Evolutionary conservation across 176 grass and related monocot species (phyloP).

Genomic region (Puccinellia tenuiflora): DNA sequence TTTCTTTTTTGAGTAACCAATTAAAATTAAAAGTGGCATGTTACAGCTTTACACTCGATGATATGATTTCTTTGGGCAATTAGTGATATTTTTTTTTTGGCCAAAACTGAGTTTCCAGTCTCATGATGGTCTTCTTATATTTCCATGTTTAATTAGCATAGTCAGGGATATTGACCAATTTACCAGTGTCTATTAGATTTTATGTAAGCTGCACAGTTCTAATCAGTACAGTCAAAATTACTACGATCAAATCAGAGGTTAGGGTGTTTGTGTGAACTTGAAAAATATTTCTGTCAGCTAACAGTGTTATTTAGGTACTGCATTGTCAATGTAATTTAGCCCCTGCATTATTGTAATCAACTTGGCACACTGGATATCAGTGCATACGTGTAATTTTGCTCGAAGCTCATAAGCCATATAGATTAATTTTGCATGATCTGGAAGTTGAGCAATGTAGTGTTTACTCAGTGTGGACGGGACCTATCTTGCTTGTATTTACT

Average conservation of each 20-base stretch:
- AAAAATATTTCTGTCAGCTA: background rate
- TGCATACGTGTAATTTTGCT: background rate
- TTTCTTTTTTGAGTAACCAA: background rate
- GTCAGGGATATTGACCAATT: background rate
- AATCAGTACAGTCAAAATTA: background rate
- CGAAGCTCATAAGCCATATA: background rate
- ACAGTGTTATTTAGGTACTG: background rate
- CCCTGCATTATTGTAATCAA: background rate
- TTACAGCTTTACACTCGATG: background rate
- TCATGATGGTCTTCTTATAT: background rate
- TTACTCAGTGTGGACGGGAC: background rate
- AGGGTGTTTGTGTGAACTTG: background rate
- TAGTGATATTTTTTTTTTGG: background rate
- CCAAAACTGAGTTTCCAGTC: background rate
- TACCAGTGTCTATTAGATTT: background rate
- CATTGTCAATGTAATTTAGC: too few species aligned
- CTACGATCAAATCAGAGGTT: background rate
- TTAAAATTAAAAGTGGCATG: background rate
- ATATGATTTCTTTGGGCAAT: background rate
- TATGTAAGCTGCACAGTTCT: background rate
- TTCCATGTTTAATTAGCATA: background rate
- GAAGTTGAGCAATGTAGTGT: background rate
- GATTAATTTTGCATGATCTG: background rate
- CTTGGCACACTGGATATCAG: background rate
- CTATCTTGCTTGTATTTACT: constrained; percentile 1